These are phyloP conservation scores for Lipomyces kockii DNA, from an alignment of 805 yeast species.

Conservation along the genomic window DNA sequence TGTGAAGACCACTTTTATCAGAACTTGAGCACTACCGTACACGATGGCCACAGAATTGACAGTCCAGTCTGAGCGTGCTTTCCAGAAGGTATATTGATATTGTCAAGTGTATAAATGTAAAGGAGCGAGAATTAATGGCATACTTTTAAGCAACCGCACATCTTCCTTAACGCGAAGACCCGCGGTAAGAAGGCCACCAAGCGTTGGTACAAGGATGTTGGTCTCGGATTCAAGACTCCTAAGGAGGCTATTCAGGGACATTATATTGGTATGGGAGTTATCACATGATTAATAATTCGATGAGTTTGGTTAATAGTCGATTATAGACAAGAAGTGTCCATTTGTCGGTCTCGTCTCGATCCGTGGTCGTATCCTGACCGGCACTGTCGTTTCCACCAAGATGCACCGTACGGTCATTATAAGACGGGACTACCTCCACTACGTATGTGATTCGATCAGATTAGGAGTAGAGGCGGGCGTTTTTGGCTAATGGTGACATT, in stretches of 20 bases:
- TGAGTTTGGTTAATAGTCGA: not conserved
- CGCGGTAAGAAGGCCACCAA: conserved; percentile 98
- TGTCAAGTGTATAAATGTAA: not conserved
- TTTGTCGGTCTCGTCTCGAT: conserved; percentile 95
- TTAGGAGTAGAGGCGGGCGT: not conserved
- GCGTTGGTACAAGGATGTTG: conserved; percentile 99
- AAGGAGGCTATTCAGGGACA: conserved; percentile 96
- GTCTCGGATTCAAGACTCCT: conserved; percentile 99
- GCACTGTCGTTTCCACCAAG: conserved; percentile 99
- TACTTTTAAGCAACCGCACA: conserved; percentile 90
- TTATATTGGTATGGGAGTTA: conserved; percentile 73
- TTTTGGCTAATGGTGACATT: conserved; percentile 3
- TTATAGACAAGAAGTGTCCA: conserved; percentile 91
- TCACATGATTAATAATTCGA: not conserved
- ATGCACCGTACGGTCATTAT: conserved; percentile 99
- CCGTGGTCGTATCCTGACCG: conserved; percentile 99
- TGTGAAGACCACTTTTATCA: not conserved
- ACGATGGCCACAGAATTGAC: conserved; percentile 98
- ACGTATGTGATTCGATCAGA: conserved; percentile 45
- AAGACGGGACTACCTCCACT: conserved; percentile 99
- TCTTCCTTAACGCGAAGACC: conserved; percentile 99
- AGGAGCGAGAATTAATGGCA: not conserved
- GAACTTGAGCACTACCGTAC: conserved; percentile 5
- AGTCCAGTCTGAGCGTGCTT: conserved; percentile 99
- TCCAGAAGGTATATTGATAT: conserved; percentile 89